A percentile compares a stretch with the other conserved stretches of the same genome.
Evolutionary conservation across 306 rosid species (phyloP).

Genomic region (Oemleria cerasiformis): DNA sequence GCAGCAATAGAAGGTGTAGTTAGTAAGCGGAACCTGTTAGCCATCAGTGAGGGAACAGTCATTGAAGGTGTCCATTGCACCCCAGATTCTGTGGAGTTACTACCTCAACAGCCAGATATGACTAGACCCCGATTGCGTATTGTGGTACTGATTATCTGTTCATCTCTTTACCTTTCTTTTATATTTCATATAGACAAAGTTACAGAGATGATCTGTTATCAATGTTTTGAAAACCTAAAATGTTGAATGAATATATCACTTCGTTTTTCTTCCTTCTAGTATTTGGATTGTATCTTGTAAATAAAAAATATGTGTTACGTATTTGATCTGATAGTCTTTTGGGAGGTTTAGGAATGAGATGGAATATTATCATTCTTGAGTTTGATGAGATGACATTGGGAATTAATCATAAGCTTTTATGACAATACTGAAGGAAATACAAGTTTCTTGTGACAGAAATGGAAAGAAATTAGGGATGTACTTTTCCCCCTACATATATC

Average conservation of each 20-base stretch:
- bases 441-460: no score
- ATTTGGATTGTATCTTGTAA: background rate
- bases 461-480: no score
- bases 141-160: slow-evolving; percentile 52
- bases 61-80: slow-evolving; percentile 73
- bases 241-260: no score
- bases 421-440: no score
- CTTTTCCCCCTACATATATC: no score
- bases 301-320: background rate
- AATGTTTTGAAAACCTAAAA: no score
- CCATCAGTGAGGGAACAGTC: slow-evolving; percentile 73
- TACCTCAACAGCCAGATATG: slow-evolving; percentile 64
- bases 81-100: slow-evolving; percentile 80
- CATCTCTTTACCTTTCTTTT: background rate
- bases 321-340: no score
- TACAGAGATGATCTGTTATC: no score
- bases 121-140: slow-evolving; percentile 75
- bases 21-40: slow-evolving; percentile 63
- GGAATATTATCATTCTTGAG: background rate
- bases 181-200: no score
- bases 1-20: slow-evolving; percentile 73
- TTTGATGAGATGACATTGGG: background rate
- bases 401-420: no score
- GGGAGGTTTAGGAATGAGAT: no score
- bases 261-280: background rate